Evolutionary conservation across 139 green algal species (phyloP).

Genomic region (Auxenochlorella protothecoides): DNA sequence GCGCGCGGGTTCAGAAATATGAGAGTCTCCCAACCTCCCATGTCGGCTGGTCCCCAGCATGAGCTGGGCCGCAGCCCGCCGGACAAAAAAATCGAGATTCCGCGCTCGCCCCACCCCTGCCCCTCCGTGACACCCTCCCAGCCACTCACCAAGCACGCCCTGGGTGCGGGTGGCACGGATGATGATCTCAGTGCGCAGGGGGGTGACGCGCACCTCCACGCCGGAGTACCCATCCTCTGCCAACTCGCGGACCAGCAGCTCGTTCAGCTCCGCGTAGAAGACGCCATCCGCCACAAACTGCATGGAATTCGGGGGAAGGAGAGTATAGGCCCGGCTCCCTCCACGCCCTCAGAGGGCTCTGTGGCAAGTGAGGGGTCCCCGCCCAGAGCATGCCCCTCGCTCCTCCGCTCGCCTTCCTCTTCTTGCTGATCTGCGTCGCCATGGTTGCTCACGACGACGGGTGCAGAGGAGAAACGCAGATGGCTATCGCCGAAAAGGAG

Average conservation of each 20-base stretch:
- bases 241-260: conserved; percentile 94
- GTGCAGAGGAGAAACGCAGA: no score
- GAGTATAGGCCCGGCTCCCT: background rate
- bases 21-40: no score
- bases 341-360: background rate
- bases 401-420: conserved; percentile 20
- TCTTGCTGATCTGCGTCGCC: conserved; percentile 27
- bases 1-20: no score
- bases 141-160: conserved; percentile 84
- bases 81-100: no score
- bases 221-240: conserved; percentile 87
- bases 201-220: conserved; percentile 96
- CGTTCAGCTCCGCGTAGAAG: conserved; percentile 99
- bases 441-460: conserved; percentile 4
- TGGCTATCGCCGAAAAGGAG: no score
- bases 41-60: no score
- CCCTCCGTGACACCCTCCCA: no score
- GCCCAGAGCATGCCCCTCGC: no score
- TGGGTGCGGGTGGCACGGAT: conserved; percentile 97
- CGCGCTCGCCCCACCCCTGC: no score
- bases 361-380: no score
- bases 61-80: no score
- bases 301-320: conserved; percentile 2
- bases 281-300: conserved; percentile 98
- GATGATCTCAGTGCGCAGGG: conserved; percentile 98